Base-by-base conservation (phyloP, 306 rosid species). In the Ammopiptanthus mongolicus region DNA sequence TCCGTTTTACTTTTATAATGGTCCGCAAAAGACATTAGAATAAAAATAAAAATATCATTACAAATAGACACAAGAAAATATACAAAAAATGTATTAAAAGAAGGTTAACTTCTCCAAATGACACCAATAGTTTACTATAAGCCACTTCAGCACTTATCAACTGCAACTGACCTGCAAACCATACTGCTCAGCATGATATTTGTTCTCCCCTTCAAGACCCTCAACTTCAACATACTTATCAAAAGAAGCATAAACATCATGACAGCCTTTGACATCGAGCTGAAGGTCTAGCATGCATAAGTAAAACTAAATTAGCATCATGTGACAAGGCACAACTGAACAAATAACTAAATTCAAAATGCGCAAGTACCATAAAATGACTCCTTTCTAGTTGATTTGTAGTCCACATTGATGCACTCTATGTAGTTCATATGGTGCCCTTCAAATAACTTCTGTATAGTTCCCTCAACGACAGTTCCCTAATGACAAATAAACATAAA, bases 391-490 rank as follows among this genome's bases (percentile, higher is more conserved):
- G 98, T 96, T 62, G 99, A 96, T 82, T 92, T 96, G 69, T 92
- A 96, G 84, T 96, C 99, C 82, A 92, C 99, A n/a, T 96, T 96
- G 79, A 96, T 90, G 91, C 99, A 96, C 80, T 96, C 99, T 48
- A 96, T 96, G 68, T 92, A 96, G 77, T 96, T 96, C 99, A 96
- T 96, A 69, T 96, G 98, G 78, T 96, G 99, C 60, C 99, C 99
- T 88, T 96, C 99, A 80, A 96, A 96, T 78, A 96, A 89, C 75
- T 92, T 87, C 81, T 96, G 99, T 79, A 96, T 96, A 17, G 99
- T 96, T 78, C 98, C 99, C 89, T 96, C 99, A 25, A 96, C 99
- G 66, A 96, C 99, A 78, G 99, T 96, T 80, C 96, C 98, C 99
- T 96, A 81, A 9, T 22, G 69, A 52, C 64, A 73, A 64, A 56